Percentiles rank a stretch among this genome's conserved stretches.
Evolutionary conservation across 305 asterid species (phyloP).

Genomic region (Striga hermonthica): DNA sequence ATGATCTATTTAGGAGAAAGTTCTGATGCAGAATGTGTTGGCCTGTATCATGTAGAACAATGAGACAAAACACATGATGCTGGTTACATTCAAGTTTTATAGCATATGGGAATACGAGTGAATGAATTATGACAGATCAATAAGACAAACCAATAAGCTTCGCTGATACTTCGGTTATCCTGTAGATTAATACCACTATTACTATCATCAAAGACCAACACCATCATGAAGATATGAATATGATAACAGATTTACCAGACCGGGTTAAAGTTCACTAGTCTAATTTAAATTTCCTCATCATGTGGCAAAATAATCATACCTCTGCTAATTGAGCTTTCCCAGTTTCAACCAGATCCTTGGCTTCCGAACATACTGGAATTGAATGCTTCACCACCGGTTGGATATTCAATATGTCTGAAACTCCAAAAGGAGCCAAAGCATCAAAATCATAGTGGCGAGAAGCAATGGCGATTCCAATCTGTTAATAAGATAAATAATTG

Average conservation of each 20-base stretch:
- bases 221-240: neutral
- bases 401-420: constrained; percentile 73
- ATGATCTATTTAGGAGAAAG: constrained; percentile 3
- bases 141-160: constrained; percentile 17
- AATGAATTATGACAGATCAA: neutral
- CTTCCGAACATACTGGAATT: constrained; percentile 92
- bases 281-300: constrained; percentile 15
- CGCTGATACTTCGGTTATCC: constrained; percentile 7
- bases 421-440: constrained; percentile 70
- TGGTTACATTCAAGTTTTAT: neutral
- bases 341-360: constrained; percentile 88
- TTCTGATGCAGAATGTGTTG: neutral
- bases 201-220: neutral
- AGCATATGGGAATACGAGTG: neutral
- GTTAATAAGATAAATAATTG: constrained; percentile 30
- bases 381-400: constrained; percentile 95
- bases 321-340: constrained; percentile 95
- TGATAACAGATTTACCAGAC: neutral
- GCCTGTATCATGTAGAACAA: constrained; percentile 5
- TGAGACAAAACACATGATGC: constrained; percentile 10
- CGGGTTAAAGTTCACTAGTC: neutral
- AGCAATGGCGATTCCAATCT: constrained; percentile 86
- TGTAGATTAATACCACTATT: neutral
- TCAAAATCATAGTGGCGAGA: constrained; percentile 77
- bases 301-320: constrained; percentile 42